Evolutionary conservation across 805 yeast species (phyloP).

Genomic region (Candida maris): DNA sequence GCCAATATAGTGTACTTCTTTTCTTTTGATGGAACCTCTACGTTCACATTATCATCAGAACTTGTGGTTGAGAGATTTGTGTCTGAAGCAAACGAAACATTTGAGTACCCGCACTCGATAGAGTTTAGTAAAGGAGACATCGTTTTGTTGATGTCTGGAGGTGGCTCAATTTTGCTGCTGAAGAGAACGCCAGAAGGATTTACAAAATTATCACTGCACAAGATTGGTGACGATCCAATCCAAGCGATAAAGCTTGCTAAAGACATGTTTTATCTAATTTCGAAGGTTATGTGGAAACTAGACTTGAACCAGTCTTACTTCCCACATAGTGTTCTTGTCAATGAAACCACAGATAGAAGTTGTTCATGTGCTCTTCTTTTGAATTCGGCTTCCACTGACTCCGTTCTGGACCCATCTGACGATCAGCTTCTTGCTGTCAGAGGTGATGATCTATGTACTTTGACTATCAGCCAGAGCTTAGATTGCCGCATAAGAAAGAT

Average conservation of each 20-base stretch:
- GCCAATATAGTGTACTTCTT: slow-evolving; percentile 14
- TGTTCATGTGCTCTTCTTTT: slow-evolving; percentile 15
- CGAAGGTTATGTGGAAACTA: slow-evolving; percentile 28
- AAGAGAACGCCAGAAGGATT: not conserved
- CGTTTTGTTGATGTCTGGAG: slow-evolving; percentile 21
- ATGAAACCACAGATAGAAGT: slow-evolving; percentile 23
- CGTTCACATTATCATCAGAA: slow-evolving; percentile 2
- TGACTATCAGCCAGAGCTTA: slow-evolving; percentile 13
- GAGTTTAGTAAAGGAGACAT: slow-evolving; percentile 1
- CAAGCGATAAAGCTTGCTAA: slow-evolving; percentile 11
- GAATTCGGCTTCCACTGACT: slow-evolving; percentile 1
- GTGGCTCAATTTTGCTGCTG: slow-evolving; percentile 18
- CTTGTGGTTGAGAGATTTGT: slow-evolving; percentile 4
- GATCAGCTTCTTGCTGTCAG: slow-evolving; percentile 27
- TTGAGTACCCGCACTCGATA: slow-evolving; percentile 13
- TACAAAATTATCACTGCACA: slow-evolving; percentile 1
- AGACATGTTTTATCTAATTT: slow-evolving; percentile 14
- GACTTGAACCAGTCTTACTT: slow-evolving; percentile 19
- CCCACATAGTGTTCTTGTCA: slow-evolving; percentile 26
- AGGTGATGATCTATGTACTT: slow-evolving; percentile 32
- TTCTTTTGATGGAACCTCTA: slow-evolving; percentile 3
- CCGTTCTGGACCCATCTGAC: slow-evolving; percentile 6
- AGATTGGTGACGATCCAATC: slow-evolving; percentile 20
- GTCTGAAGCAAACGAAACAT: not conserved
- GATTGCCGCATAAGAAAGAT: slow-evolving; percentile 23